These are phyloP conservation scores for Globisporangium radiosum DNA, from an alignment of 352 stramenopile species.

Conservation along the genomic window DNA sequence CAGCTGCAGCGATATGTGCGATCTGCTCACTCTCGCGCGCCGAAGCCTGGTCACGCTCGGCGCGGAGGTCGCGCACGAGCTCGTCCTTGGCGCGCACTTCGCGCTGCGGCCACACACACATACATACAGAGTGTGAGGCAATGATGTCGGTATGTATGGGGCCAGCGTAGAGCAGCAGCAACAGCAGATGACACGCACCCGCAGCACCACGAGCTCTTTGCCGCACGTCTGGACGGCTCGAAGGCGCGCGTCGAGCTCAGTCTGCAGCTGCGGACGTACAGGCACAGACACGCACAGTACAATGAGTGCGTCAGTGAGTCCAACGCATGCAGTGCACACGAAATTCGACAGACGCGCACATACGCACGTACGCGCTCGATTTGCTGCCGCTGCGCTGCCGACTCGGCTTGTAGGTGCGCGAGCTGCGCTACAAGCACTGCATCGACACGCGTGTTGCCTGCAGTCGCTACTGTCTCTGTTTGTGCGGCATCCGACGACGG, in stretches of 20 bases:
- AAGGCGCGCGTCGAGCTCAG: conserved; percentile 44
- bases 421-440: conserved; percentile 36
- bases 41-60: conserved; percentile 20
- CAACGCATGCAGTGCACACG: background rate
- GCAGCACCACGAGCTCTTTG: conserved; percentile 47
- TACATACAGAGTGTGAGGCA: background rate
- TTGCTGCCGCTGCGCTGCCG: conserved; percentile 35
- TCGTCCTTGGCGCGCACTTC: conserved; percentile 44
- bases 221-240: conserved; percentile 56
- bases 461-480: conserved; percentile 2
- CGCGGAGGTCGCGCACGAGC: conserved; percentile 25
- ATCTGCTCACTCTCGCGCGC: conserved; percentile 37
- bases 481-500: background rate
- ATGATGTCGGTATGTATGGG: no score
- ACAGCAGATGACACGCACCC: conserved; percentile 18
- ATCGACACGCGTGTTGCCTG: conserved; percentile 1
- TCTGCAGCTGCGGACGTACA: conserved; percentile 37
- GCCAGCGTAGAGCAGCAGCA: no score
- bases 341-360: background rate
- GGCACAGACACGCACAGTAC: background rate
- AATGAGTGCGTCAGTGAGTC: conserved; percentile 5
- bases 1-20: conserved; percentile 18
- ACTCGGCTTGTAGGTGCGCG: conserved; percentile 37
- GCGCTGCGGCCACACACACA: conserved; percentile 18
- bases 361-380: conserved; percentile 27